Base-by-base conservation (phyloP, 345 rosid species). In the Eucalyptus sp. region DNA sequence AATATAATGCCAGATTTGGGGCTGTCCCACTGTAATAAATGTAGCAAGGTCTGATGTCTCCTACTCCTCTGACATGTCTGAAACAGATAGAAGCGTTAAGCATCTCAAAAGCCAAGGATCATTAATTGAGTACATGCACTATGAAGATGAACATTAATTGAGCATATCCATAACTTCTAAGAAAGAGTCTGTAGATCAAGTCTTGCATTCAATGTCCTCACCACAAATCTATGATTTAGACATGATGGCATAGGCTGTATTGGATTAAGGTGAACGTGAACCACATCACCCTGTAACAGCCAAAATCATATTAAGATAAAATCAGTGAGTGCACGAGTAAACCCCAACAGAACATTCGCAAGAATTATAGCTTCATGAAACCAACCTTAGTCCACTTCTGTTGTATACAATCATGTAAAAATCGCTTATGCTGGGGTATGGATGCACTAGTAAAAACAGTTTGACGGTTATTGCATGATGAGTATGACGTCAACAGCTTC, bases 361-460 rank as follows among this genome's bases (percentile, higher is more conserved):
- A 50, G 37, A 86, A 58, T 86, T 44, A 41, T 41, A 76, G 84
- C 76, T 44, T 85, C 51, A 44, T 43, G n/a, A 48, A 60, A 88
- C 90, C 89, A 89, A 97, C 99, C 98, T 96, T 96, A 89, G 97
- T 97, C 99, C 99, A 97, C 89, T 97, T 96, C 89, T 97, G 99
- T 89, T 96, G 99, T 86, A 96, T 91, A 90, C 99, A 97, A 79
- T 96, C 98, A 86, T 94, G 93, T 62, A 96, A 86, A 91, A 97
- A 97, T 90, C 96, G 93, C 31, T 93, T 94, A 89, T 96, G 99
- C 91, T 97, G 99, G 62, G 99, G 99, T 84, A 96, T 95, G 90
- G 99, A 97, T 87, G 99, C 99, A 91, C 99, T 95, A 33, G 98
- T 97, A 89, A 97, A 95, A 91, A 97, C 92, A 12, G 98, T 97